A percentile compares a stretch with the other conserved stretches of the same genome.
Conservation (phyloP, 1,284 basidiomycete species). For the Veloporphyrellus conicus region DNA sequence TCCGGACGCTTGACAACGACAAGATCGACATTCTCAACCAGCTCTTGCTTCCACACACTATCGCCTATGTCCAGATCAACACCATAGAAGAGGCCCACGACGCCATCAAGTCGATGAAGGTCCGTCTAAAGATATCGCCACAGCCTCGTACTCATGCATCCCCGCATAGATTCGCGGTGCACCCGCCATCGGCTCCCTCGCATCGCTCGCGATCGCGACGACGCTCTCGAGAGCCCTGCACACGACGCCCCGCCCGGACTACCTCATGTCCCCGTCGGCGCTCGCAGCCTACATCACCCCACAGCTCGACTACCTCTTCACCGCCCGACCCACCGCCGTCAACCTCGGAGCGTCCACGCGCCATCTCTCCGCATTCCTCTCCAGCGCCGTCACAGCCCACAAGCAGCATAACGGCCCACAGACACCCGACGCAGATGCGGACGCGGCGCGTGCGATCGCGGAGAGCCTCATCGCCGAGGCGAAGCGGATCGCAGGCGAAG, state of each 20-base stretch:
- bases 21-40: constrained; percentile 83
- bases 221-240: constrained; percentile 50
- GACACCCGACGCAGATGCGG: constrained; percentile 32
- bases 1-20: constrained; percentile 54
- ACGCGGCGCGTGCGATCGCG: constrained; percentile 43
- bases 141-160: neutral
- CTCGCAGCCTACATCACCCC: constrained; percentile 53
- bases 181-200: constrained; percentile 90
- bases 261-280: constrained; percentile 44
- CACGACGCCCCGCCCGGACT: constrained; percentile 43
- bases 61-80: constrained; percentile 67
- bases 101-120: constrained; percentile 92
- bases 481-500: constrained; percentile 71
- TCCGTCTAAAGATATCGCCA: too few species aligned
- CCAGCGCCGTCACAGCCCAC: constrained; percentile 13
- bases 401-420: constrained; percentile 14
- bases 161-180: constrained; percentile 75
- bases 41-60: constrained; percentile 76
- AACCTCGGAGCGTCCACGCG: constrained; percentile 83
- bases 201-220: constrained; percentile 72
- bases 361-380: constrained; percentile 55
- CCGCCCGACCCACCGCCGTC: constrained; percentile 89
- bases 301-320: constrained; percentile 70
- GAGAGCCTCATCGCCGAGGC: constrained; percentile 61
- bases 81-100: constrained; percentile 79